Conservation (phyloP, 768 basidiomycete species). For the Stropharia rugosoannulata region DNA sequence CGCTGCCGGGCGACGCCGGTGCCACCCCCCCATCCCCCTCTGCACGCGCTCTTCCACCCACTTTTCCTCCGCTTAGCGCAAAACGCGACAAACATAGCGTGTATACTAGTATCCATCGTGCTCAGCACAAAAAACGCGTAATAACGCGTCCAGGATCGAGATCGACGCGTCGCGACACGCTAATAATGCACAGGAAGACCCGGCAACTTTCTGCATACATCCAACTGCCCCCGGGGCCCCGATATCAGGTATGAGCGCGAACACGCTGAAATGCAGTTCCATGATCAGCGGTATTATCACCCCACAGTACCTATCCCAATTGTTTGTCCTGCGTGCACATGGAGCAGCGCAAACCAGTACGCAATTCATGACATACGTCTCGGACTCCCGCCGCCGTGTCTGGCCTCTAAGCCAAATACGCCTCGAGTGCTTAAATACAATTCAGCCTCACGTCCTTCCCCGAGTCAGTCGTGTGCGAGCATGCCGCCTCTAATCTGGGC, state of each 20-base stretch:
- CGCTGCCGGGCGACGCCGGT: neutral
- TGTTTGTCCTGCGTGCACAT: neutral
- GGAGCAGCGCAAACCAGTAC: neutral
- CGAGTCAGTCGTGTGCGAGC: neutral
- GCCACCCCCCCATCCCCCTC: neutral
- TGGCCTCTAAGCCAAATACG: neutral
- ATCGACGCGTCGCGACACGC: slow-evolving; percentile 12
- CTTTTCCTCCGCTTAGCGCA: slow-evolving; percentile 8
- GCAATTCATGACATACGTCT: neutral
- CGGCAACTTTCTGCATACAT: neutral
- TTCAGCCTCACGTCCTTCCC: neutral
- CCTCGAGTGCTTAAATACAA: neutral
- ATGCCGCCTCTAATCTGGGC: neutral
- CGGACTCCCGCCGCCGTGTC: neutral
- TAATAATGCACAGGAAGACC: neutral
- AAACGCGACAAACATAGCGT: neutral
- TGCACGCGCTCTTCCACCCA: neutral
- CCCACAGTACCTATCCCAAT: neutral
- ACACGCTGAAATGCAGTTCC: too few species aligned
- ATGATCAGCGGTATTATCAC: too few species aligned
- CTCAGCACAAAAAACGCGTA: slow-evolving; percentile 41
- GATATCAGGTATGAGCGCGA: neutral
- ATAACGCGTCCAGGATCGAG: slow-evolving; percentile 36
- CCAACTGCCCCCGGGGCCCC: neutral
- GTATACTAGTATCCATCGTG: neutral